Base-by-base conservation (phyloP, 768 basidiomycete genomes). In the Favolaschia claudopus region DNA sequence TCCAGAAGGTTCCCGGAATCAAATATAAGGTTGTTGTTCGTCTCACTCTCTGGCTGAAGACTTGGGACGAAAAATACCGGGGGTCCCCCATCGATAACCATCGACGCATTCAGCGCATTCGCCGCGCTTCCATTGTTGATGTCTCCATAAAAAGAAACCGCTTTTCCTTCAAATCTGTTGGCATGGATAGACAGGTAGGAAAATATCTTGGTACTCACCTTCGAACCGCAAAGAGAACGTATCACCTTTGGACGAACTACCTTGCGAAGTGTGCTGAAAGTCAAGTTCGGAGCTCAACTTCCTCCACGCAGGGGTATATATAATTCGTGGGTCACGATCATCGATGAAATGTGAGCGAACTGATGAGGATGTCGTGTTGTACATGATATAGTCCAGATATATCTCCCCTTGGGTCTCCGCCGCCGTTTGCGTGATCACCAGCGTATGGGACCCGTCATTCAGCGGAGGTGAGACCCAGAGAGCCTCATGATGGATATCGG, bases 341-440 rank as follows among this genome's bases (percentile, higher is more conserved):
- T 62, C 55, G 39, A 57, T 37, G 20, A 57, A 53, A 37, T 53
- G 48, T 19, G 60, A n/a, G 10, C 24, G 14, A 8, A 53, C 54
- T 5, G 20, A 14, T 10, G 29, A 39, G n/a, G 55, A 47, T 12
- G 49, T 52, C n/a, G 60, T 48, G 25, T 28, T 34, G 55, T 52
- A 62, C 52, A 51, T 31, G n/a, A 57, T 8, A 32, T 51, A 62
- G 50, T 62, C 60, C 22, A 62, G 33, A 32, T n/a, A 62, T 3
- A 62, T 43, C 2, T 47, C 33, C 2, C 49, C 48, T 3, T 12
- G 22, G 3, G 39, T 14, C 12, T 47, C 32, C 22, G 50, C 43
- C 14, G 34, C 34, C 24, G 60, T 34, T 31, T 57, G 49, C 2
- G 49, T 62, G 33, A 62, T 42, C 8, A 53, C 33, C 19, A 62